phyloP scores from a whole-genome alignment of 2,329 filamentous ascomycete species.

The Fusarium citri region DNA sequence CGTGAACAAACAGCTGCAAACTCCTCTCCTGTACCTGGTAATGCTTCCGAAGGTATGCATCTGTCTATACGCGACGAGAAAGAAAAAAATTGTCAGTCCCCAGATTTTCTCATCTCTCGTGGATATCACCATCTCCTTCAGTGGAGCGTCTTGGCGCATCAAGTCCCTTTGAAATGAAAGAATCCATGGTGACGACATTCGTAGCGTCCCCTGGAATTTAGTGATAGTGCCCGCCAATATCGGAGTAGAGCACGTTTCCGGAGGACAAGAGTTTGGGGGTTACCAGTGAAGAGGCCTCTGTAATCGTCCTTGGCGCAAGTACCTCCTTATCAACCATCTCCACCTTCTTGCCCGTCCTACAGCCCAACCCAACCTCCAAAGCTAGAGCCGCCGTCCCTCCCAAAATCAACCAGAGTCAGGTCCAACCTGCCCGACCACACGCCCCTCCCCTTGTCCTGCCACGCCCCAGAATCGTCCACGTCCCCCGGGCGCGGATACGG shows the following conservation, averaged over 20 bases:
- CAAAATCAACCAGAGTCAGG: not conserved
- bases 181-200: conserved; percentile 38
- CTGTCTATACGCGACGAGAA: not conserved
- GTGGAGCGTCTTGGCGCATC: conserved; percentile 32
- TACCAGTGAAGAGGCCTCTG: not conserved
- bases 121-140: conserved; percentile 21
- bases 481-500: conserved; percentile 44
- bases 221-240: conserved; percentile 24
- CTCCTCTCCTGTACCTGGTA: not conserved
- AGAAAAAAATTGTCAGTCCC: not conserved
- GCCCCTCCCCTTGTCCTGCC: conserved; percentile 43
- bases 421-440: conserved; percentile 18
- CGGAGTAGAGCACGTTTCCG: conserved; percentile 35
- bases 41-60: not conserved
- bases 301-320: not conserved
- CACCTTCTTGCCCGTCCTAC: conserved; percentile 30
- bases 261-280: conserved; percentile 16
- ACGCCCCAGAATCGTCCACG: conserved; percentile 45
- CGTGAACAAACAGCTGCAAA: not conserved
- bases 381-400: not conserved
- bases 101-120: conserved; percentile 6
- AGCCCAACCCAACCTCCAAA: conserved; percentile 37
- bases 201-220: conserved; percentile 42
- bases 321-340: conserved; percentile 27
- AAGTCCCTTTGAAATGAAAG: conserved; percentile 27